Base-by-base conservation (phyloP, 2,329 filamentous ascomycete species). In the Penicillium thymicola region DNA sequence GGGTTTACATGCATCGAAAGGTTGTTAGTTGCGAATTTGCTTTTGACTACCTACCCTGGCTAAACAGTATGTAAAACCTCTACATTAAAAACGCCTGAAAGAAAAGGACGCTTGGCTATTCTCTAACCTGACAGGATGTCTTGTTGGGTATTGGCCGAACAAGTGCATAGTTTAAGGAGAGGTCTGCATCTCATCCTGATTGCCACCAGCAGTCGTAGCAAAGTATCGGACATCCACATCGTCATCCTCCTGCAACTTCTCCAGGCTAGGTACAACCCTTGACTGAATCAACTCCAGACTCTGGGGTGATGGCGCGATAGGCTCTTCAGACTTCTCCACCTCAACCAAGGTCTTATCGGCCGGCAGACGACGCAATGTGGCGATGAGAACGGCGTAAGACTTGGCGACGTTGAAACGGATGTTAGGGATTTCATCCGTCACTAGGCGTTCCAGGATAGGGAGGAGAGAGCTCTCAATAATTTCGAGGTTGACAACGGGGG, bases 321-420 rank as follows among this genome's bases (percentile, higher is more conserved):
- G 59, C 67, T 70, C 82, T 56, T 86, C 88, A 28, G 88, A 84
- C 80, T 96, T 94, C 76, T 97, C 91, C 58, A 95, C 77, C 51
- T 90, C 86, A 72, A 89, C 86, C 60, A 97, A 82, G 14, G 93
- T 97, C 59, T 92, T 92, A 70, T 94, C 83, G 53, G 92, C 89
- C 3, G 94, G 93, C 54, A 99, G 82, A 66, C 91, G 89, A 76
- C 93, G 92, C 70, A 99, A 83, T n/a, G 92, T 92, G 66, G 89
- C 87, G 69, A 97, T 92, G 57, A 99, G 81, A 50, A 94, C 88
- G 23, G 87, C 86, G 72, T 97, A 99, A 45, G 94, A 97, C 81
- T 99, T 99, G 67, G 94, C 94, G 46, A 99, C 94, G 76, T 99
- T 99, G 84, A 99, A 99, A 50, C 94, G 91, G 73, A 99, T 99